Percentiles rank a stretch among this genome's conserved stretches.
phyloP scores from a whole-genome alignment of 805 yeast species.

The Pichia nanzhaoensis region DNA sequence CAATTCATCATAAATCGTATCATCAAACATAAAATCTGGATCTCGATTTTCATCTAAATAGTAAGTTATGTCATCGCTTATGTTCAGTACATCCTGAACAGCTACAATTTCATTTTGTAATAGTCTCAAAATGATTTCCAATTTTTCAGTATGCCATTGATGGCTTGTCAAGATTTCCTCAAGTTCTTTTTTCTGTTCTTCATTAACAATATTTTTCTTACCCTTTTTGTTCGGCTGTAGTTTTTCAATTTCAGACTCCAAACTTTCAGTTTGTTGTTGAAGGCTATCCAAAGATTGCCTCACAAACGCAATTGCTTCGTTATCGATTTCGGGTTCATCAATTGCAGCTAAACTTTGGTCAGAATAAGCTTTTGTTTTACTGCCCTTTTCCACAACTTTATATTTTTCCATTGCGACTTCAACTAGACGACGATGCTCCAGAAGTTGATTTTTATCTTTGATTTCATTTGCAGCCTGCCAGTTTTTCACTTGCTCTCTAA shows the following conservation, averaged over 20 bases:
- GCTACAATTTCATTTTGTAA: constrained; percentile 74
- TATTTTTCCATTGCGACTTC: constrained; percentile 54
- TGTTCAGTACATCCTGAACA: constrained; percentile 64
- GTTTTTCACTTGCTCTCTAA: constrained; percentile 52
- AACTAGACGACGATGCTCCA: constrained; percentile 38
- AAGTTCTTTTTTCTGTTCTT: constrained; percentile 48
- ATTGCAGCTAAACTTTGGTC: constrained; percentile 48
- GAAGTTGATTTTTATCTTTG: constrained; percentile 38
- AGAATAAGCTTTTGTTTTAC: constrained; percentile 51
- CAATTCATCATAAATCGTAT: constrained; percentile 84
- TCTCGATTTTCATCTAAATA: constrained; percentile 92
- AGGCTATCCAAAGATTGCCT: constrained; percentile 69
- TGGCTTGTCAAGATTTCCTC: constrained; percentile 68
- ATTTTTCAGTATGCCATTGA: constrained; percentile 66
- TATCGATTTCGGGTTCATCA: constrained; percentile 59
- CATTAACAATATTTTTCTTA: constrained; percentile 35
- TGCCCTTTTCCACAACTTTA: constrained; percentile 50
- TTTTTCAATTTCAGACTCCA: constrained; percentile 64
- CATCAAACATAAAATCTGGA: constrained; percentile 91
- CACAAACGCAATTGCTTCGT: constrained; percentile 66
- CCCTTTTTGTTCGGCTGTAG: constrained; percentile 46
- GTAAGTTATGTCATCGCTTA: constrained; percentile 86
- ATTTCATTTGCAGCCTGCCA: constrained; percentile 52
- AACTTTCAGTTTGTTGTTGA: constrained; percentile 68
- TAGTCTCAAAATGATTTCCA: constrained; percentile 70